A percentile compares a stretch with the other conserved stretches of the same genome.
Conservation (phyloP, 495 filamentous ascomycete genomes). For the Thozetella sp. region DNA sequence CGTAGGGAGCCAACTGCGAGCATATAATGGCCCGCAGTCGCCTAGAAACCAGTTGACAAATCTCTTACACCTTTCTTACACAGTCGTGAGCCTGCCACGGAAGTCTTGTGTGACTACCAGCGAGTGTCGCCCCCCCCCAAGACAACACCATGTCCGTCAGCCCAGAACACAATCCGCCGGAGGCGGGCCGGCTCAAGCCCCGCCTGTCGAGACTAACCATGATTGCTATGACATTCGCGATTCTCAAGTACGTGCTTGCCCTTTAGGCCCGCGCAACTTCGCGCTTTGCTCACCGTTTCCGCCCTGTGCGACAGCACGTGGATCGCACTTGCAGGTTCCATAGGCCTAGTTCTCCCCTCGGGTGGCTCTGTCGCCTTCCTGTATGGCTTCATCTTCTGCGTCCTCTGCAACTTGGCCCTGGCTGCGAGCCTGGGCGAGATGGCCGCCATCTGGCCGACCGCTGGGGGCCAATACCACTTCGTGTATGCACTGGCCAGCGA, state of each 20-base stretch:
- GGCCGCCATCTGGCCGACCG: slow-evolving; percentile 52
- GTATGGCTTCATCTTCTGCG: slow-evolving; percentile 36
- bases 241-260: slow-evolving; percentile 26
- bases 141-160: neutral
- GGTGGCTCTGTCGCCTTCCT: slow-evolving; percentile 31
- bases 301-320: slow-evolving; percentile 20
- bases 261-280: neutral
- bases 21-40: too few relatives aligned
- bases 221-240: slow-evolving; percentile 33
- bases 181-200: slow-evolving; percentile 11
- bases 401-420: slow-evolving; percentile 40
- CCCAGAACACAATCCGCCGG: too few relatives aligned
- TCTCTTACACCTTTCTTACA: too few relatives aligned
- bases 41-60: too few relatives aligned
- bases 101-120: too few relatives aligned
- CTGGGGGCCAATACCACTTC: slow-evolving; percentile 55
- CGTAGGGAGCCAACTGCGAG: too few relatives aligned
- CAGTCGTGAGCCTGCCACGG: too few relatives aligned
- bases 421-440: slow-evolving; percentile 51
- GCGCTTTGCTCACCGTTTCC: slow-evolving; percentile 4
- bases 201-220: slow-evolving; percentile 29
- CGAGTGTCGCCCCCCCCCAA: too few relatives aligned
- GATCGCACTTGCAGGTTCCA: slow-evolving; percentile 34
- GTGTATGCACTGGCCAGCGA: slow-evolving; percentile 38
- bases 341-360: slow-evolving; percentile 30